These are phyloP conservation scores for Pichia insulana DNA, from an alignment of 805 yeast species.

Conservation along the genomic window DNA sequence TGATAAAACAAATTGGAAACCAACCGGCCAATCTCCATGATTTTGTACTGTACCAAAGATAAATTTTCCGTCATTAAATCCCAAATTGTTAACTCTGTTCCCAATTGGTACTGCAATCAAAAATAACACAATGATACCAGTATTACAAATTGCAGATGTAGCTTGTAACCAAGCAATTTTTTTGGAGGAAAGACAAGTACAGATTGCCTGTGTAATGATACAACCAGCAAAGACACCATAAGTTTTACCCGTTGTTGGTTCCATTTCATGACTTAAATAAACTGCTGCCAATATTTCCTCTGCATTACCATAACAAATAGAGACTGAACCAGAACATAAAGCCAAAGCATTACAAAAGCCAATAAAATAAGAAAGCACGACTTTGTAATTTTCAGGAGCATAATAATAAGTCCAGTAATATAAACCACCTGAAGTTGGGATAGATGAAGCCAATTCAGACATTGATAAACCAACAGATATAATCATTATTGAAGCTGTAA, in stretches of 20 bases:
- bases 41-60: conserved; percentile 49
- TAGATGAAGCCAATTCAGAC: conserved; percentile 59
- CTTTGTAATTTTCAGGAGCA: conserved; percentile 45
- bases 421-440: conserved; percentile 71
- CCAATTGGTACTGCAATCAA: conserved; percentile 63
- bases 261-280: conserved; percentile 38
- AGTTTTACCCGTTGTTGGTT: conserved; percentile 41
- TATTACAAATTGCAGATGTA: conserved; percentile 46
- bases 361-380: conserved; percentile 50
- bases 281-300: conserved; percentile 52
- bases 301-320: conserved; percentile 64
- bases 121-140: conserved; percentile 42
- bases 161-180: conserved; percentile 52
- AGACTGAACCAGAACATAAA: conserved; percentile 55
- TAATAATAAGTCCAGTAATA: conserved; percentile 63
- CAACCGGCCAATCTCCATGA: conserved; percentile 46
- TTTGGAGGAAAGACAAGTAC: conserved; percentile 50
- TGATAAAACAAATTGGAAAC: conserved; percentile 42
- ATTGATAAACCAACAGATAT: conserved; percentile 51
- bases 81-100: conserved; percentile 27
- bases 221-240: conserved; percentile 65
- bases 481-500: conserved; percentile 47
- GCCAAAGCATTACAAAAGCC: conserved; percentile 66
- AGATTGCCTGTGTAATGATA: conserved; percentile 39
- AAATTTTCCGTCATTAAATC: conserved; percentile 40